These are phyloP conservation scores for Escallonia rubra DNA, from an alignment of 129 eudicot genomes.

Conservation along the genomic window DNA sequence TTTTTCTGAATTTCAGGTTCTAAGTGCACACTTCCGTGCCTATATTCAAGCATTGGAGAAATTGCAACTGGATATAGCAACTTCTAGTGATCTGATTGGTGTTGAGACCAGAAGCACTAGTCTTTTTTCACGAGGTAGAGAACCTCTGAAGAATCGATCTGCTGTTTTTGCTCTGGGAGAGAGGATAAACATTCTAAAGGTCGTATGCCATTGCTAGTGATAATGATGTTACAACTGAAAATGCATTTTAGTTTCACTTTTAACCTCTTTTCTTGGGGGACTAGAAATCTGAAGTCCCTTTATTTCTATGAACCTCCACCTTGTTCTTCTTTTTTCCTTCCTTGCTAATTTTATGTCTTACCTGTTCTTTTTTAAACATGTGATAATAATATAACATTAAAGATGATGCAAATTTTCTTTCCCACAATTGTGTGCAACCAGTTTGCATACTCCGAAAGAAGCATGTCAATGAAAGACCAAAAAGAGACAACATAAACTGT, in stretches of 20 bases:
- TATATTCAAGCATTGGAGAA: slow-evolving; percentile 94
- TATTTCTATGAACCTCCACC: neutral
- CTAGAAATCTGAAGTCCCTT: neutral
- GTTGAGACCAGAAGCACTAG: slow-evolving; percentile 83
- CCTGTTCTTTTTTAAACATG: neutral
- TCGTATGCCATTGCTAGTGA: slow-evolving; percentile 14
- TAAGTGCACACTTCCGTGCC: slow-evolving; percentile 94
- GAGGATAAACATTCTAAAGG: slow-evolving; percentile 87
- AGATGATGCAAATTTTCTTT: too few species aligned
- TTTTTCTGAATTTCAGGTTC: slow-evolving; percentile 49
- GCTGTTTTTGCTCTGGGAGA: slow-evolving; percentile 98
- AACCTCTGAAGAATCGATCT: slow-evolving; percentile 93
- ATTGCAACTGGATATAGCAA: slow-evolving; percentile 85
- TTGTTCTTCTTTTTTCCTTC: neutral
- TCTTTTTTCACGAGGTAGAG: slow-evolving; percentile 89
- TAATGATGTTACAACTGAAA: neutral
- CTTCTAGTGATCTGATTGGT: slow-evolving; percentile 90
- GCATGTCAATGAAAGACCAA: too few species aligned
- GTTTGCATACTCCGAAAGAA: too few species aligned
- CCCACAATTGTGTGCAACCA: too few species aligned
- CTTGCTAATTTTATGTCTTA: neutral
- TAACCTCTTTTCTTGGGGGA: neutral
- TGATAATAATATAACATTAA: too few species aligned
- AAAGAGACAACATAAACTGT: too few species aligned
- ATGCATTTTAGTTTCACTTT: neutral